These are phyloP conservation scores for Candida ulmi DNA, from an alignment of 805 yeast species.

Conservation along the genomic window DNA sequence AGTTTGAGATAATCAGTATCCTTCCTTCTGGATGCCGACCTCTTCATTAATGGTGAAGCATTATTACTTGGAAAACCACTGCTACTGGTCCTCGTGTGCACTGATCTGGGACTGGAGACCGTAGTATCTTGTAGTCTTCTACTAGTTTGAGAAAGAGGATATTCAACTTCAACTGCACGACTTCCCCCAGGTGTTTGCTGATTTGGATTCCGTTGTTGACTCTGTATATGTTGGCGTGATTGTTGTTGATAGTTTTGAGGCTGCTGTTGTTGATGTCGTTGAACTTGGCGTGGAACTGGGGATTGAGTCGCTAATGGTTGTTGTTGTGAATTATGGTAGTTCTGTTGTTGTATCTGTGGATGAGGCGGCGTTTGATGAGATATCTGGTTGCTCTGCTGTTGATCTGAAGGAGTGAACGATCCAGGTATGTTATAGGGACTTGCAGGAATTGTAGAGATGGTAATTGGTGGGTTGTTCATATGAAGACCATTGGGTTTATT, in stretches of 20 bases:
- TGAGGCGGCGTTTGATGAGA: background rate
- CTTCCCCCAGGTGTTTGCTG: too few relatives aligned
- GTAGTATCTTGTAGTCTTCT: background rate
- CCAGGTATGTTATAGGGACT: conserved; percentile 7
- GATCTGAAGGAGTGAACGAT: conserved; percentile 1
- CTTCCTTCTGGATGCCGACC: conserved; percentile 2
- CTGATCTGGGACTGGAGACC: conserved; percentile 1
- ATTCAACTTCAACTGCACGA: too few relatives aligned
- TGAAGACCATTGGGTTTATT: background rate
- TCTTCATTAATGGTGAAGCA: background rate
- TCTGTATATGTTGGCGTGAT: too few relatives aligned
- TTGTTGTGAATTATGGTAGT: background rate
- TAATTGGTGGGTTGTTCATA: background rate
- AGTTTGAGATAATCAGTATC: conserved; percentile 18
- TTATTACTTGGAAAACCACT: background rate
- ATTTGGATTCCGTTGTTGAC: too few relatives aligned
- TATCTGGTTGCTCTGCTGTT: background rate
- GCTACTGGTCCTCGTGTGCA: conserved; percentile 7
- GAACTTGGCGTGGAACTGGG: too few relatives aligned
- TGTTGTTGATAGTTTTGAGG: too few relatives aligned
- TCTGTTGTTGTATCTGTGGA: background rate
- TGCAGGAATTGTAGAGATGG: background rate
- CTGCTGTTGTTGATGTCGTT: too few relatives aligned
- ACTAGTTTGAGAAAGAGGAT: too few relatives aligned
- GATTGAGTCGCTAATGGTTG: too few relatives aligned